Evolutionary conservation across 2,329 filamentous ascomycete genomes (phyloP), one percentile per base, ranked within the genome.

Genomic region (Zymoseptoria tritici): DNA sequence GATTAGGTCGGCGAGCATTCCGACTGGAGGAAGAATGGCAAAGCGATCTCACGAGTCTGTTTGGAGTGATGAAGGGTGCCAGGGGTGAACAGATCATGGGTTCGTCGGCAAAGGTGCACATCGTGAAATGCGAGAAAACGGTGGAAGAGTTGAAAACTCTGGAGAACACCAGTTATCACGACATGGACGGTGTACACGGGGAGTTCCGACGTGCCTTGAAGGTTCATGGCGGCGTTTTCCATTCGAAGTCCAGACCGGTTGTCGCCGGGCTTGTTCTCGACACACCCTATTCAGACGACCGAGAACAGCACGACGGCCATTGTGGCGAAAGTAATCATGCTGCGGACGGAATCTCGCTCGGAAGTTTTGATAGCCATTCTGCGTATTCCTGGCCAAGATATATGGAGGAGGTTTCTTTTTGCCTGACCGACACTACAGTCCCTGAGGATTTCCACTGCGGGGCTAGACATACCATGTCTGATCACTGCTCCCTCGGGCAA

Each of bases 401-500:
- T 21, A 22, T 65, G 13, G 63, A 60, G 9, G 61, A 73, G 58
- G 62, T 73, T 4, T 57, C 66, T 9, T 51, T 59, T 21, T 73
- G 70, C 57, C 61, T 73, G 21, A 67, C 64, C 1, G 78, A 80
- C 56, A 65, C 61, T 7, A 67, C 70, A 2, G 21, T 64, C 0
- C 73, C 76, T 0, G 79, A 77, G 0, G 69, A 74, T 4, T n/a
- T 7, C 22, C 46, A 57, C 26, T 77, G 77, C 53, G 71, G 71
- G 22, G 73, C 79, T 59, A 79, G 77, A 58, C 64, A 61, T 1
- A 75, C 73, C 19, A 75, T 79, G 69, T 77, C 77, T 72, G 75
- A 77, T 59, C 76, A 78, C 6, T 80, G 78, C 60, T 73, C 75
- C 5, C 70, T 79, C 16, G 71, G 74, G 1, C 73, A 75, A 63